Conservation (phyloP, 176 grass and related monocot genomes). For the Oryza rufipogon region DNA sequence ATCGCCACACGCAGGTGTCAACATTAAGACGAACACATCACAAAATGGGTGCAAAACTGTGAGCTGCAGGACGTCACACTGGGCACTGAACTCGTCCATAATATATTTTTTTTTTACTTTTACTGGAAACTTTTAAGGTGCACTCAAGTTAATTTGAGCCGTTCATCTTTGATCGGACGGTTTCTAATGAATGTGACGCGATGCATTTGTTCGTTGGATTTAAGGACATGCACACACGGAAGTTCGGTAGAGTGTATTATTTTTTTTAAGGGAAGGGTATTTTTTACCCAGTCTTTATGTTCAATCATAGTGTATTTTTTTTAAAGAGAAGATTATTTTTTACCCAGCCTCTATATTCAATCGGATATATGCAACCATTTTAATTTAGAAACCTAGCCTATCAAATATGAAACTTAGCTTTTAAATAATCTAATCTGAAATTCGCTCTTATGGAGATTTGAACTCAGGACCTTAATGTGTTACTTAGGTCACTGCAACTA, state of each 20-base stretch:
- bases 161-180: not conserved
- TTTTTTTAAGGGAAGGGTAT: no score
- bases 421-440: no score
- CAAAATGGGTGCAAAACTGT: not conserved
- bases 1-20: not conserved
- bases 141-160: not conserved
- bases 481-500: no score
- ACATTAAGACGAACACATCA: not conserved
- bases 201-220: not conserved
- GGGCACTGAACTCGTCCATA: not conserved
- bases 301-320: no score
- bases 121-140: not conserved
- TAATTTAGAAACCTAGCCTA: no score
- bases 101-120: not conserved
- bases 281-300: no score
- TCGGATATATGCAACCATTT: no score
- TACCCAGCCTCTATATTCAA: no score
- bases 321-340: no score
- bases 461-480: no score
- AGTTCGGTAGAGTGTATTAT: not conserved
- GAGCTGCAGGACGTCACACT: not conserved
- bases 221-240: not conserved
- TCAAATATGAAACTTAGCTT: no score
- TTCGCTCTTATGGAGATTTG: no score
- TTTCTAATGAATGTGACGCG: not conserved